phyloP scores from a whole-genome alignment of 2,329 filamentous ascomycete species.

The Talaromyces sp. region DNA sequence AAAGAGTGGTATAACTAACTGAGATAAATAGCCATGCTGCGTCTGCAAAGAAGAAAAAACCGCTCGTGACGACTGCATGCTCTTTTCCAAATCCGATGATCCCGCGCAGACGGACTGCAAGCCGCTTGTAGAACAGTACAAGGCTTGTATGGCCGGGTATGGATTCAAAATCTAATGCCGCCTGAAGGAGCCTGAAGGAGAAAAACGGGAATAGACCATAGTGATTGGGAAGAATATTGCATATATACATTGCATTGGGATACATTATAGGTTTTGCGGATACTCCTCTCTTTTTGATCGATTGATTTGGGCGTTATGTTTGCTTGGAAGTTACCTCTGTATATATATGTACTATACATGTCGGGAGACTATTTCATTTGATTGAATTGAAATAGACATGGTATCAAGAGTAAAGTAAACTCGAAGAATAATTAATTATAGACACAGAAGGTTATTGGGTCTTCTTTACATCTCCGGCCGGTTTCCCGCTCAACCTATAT shows the following conservation, averaged over 20 bases:
- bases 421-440: constrained; percentile 10
- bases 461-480: constrained; percentile 28
- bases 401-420: neutral
- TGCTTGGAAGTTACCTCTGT: neutral
- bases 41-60: constrained; percentile 96
- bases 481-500: constrained; percentile 25
- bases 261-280: neutral
- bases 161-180: constrained; percentile 65
- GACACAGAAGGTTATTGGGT: constrained; percentile 30
- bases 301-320: neutral
- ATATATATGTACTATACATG: constrained; percentile 7
- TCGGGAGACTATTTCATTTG: neutral
- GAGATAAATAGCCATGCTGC: constrained; percentile 68
- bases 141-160: constrained; percentile 85
- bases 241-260: constrained; percentile 10
- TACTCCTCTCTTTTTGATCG: constrained; percentile 6
- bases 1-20: neutral
- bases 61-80: constrained; percentile 95
- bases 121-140: constrained; percentile 78
- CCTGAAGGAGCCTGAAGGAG: neutral
- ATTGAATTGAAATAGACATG: neutral
- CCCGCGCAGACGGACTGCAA: constrained; percentile 75
- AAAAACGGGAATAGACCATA: neutral
- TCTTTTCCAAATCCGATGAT: constrained; percentile 82
- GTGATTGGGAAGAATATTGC: neutral